Conservation (phyloP, 495 filamentous ascomycete genomes). For the Lasiosphaeria hispida region DNA sequence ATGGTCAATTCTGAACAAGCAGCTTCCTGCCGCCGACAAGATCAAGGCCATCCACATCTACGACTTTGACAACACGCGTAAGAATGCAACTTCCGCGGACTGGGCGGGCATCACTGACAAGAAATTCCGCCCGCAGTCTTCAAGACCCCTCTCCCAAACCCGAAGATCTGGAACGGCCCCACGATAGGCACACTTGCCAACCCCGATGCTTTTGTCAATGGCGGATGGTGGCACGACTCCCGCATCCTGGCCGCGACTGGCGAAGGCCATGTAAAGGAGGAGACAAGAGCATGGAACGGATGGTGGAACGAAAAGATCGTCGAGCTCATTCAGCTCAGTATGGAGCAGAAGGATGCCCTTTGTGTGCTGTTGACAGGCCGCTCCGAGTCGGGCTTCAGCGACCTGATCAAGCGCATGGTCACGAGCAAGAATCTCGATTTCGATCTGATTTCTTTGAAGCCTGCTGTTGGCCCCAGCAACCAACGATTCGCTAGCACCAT, state of each 20-base stretch:
- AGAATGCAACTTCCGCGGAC: constrained; percentile 30
- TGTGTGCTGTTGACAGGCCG: constrained; percentile 89
- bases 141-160: constrained; percentile 82
- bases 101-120: constrained; percentile 8
- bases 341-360: constrained; percentile 83
- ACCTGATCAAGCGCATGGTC: constrained; percentile 81
- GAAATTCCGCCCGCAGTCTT: constrained; percentile 61
- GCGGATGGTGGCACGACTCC: constrained; percentile 97
- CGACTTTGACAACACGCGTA: constrained; percentile 97
- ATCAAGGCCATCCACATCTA: constrained; percentile 88
- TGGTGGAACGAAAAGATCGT: constrained; percentile 99
- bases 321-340: constrained; percentile 74
- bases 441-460: constrained; percentile 87
- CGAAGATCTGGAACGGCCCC: constrained; percentile 75
- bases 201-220: constrained; percentile 73
- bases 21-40: constrained; percentile 67
- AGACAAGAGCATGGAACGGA: constrained; percentile 78
- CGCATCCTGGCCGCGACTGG: constrained; percentile 84
- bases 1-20: constrained; percentile 74
- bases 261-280: constrained; percentile 78
- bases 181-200: constrained; percentile 74
- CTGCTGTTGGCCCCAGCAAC: constrained; percentile 71
- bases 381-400: constrained; percentile 68
- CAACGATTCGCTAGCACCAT: constrained; percentile 77
- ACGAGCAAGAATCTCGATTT: constrained; percentile 76